Evolutionary conservation across 805 yeast species (phyloP), one percentile per base, ranked within the genome.

Genomic region (Spathaspora girioi): DNA sequence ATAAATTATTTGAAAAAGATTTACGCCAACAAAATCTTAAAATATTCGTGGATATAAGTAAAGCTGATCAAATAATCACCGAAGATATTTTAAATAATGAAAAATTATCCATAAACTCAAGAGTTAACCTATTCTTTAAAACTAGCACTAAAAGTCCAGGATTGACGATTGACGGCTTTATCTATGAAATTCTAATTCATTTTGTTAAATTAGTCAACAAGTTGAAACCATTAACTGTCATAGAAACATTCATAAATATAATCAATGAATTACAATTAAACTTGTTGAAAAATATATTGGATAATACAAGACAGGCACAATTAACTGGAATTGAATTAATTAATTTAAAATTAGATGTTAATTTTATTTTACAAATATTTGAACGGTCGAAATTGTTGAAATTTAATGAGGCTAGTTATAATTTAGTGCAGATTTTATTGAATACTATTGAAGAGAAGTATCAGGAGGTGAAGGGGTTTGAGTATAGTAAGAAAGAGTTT

Each of bases 1-100:
- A 74, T 54, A 52, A 51, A 46, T 53, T 69, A 14, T 74, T 68
- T 51, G 67, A 65, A 18, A 72, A 72, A 51, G 63, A 68, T 19
- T 64, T 74, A 52, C 66, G 58, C 54, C 58, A 61, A 38, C 78
- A 74, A 50, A 68, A 69, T 45, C 61, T 74, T 53, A 73, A 71
- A 50, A 56, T 74, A 18, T 73, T 68, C 54, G 68, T 73, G 29
- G 77, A 73, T 51, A 68, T 74, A 47, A 78, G 73, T 47, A 70
- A 71, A 51, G 76, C 73, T 7, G 64, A 64, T 46, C 58, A 67
- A 42, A 67, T 76, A 0, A 71, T 74, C 19, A 62, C 72, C 46
- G 77, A 72, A 38, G 78, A 74, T 55, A 68, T 74, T 32, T 58
- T 73, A 29, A 66, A 60, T 42, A 66, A 66, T 29, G 77, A 74